Evolutionary conservation across 2,329 filamentous ascomycete species (phyloP).

Genomic region (Parastagonospora nodorum): DNA sequence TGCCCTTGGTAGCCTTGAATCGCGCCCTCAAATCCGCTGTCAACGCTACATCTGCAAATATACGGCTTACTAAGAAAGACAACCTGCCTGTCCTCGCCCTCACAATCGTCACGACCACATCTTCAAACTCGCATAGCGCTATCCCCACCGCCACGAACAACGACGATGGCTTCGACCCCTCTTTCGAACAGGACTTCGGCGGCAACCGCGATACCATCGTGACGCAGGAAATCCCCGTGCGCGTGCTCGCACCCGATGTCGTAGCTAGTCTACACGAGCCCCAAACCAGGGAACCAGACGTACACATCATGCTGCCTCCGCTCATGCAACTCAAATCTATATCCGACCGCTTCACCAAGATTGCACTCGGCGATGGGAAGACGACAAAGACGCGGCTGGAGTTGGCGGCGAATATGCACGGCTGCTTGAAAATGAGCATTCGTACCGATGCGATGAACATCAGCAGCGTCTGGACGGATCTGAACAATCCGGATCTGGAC

Average conservation of each 20-base stretch:
- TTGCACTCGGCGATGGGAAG: slow-evolving; percentile 55
- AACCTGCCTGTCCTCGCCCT: slow-evolving; percentile 84
- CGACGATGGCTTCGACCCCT: slow-evolving; percentile 32
- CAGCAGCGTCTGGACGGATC: slow-evolving; percentile 80
- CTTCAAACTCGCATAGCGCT: slow-evolving; percentile 52
- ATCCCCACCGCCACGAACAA: slow-evolving; percentile 33
- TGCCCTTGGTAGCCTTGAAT: slow-evolving; percentile 85
- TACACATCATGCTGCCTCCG: slow-evolving; percentile 88
- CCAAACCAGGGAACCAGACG: slow-evolving; percentile 85
- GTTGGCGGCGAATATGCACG: slow-evolving; percentile 92
- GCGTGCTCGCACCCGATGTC: slow-evolving; percentile 79
- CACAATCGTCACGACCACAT: slow-evolving; percentile 79
- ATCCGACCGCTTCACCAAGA: slow-evolving; percentile 91
- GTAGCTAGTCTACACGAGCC: slow-evolving; percentile 97
- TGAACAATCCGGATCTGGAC: slow-evolving; percentile 87
- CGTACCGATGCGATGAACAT: slow-evolving; percentile 84
- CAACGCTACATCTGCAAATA: slow-evolving; percentile 77
- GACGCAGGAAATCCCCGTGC: slow-evolving; percentile 94
- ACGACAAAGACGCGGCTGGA: slow-evolving; percentile 66
- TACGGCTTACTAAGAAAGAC: slow-evolving; percentile 92
- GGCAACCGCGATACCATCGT: slow-evolving; percentile 85
- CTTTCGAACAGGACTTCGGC: slow-evolving; percentile 30
- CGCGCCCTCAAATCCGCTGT: slow-evolving; percentile 89
- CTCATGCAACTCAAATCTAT: slow-evolving; percentile 90
- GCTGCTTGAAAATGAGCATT: slow-evolving; percentile 78